A percentile compares a stretch with the other conserved stretches of the same genome.
Conservation (phyloP, 352 stramenopile species). For the Globisporangium rhizosaccharum region DNA sequence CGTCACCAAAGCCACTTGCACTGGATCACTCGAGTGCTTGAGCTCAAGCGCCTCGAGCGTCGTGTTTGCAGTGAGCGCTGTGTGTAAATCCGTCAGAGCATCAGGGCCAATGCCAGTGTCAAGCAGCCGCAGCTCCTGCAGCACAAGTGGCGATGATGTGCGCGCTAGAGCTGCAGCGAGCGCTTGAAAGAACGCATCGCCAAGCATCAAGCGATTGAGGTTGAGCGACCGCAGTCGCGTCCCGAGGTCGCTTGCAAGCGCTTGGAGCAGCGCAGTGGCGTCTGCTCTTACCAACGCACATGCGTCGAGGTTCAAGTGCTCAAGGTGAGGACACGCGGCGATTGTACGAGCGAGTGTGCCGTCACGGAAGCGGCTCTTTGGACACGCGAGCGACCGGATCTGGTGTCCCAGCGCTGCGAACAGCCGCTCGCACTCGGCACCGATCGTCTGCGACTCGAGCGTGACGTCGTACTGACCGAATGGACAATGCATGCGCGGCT, state of each 20-base stretch:
- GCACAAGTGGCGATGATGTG: background rate
- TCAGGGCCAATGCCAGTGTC: background rate
- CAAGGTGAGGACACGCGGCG: background rate
- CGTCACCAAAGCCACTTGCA: background rate
- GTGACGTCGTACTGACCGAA: conserved; percentile 1
- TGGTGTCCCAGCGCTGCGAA: background rate
- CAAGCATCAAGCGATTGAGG: conserved; percentile 4
- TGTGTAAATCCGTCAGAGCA: background rate
- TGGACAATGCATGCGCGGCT: background rate
- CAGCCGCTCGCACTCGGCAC: background rate
- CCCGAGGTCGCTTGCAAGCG: background rate
- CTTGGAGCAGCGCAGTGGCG: background rate
- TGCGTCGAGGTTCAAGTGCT: conserved; percentile 1
- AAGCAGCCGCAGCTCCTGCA: conserved; percentile 5
- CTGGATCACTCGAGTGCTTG: background rate
- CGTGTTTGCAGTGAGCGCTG: background rate
- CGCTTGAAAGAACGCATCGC: background rate
- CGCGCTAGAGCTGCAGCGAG: background rate
- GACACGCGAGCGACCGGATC: background rate
- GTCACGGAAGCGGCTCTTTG: background rate
- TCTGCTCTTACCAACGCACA: background rate
- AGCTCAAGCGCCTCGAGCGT: conserved; percentile 3
- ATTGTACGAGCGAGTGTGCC: background rate
- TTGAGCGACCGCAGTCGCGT: conserved; percentile 1
- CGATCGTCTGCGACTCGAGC: background rate